A percentile compares a stretch with the other conserved stretches of the same genome.
phyloP scores from a whole-genome alignment of 2,329 filamentous ascomycete species.

The Penicillium sp. region DNA sequence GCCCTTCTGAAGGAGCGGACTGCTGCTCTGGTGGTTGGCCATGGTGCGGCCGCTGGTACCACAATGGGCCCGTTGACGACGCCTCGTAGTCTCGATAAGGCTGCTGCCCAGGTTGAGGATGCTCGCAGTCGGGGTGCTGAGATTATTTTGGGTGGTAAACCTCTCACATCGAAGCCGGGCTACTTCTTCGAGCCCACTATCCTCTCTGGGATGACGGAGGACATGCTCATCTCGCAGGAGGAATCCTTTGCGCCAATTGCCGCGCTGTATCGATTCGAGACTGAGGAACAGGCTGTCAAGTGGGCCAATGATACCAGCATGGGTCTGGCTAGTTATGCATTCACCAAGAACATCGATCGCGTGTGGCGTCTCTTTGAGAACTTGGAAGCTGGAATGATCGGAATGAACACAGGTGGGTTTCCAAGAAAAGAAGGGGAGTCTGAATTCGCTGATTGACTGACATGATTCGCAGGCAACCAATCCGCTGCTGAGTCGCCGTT shows the following conservation, averaged over 20 bases:
- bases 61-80: slow-evolving; percentile 61
- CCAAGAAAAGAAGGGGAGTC: no score
- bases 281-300: slow-evolving; percentile 60
- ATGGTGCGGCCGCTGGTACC: slow-evolving; percentile 52
- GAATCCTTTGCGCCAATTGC: slow-evolving; percentile 65
- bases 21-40: slow-evolving; percentile 55
- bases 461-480: slow-evolving; percentile 48
- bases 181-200: slow-evolving; percentile 71
- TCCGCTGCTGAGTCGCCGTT: slow-evolving; percentile 65
- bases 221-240: slow-evolving; percentile 57
- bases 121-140: slow-evolving; percentile 61
- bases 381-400: slow-evolving; percentile 67
- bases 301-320: slow-evolving; percentile 61
- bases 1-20: slow-evolving; percentile 53
- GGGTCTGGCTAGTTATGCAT: slow-evolving; percentile 64
- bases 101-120: slow-evolving; percentile 58
- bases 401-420: slow-evolving; percentile 56
- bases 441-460: not conserved
- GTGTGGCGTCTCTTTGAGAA: slow-evolving; percentile 64
- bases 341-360: slow-evolving; percentile 65
- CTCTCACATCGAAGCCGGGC: slow-evolving; percentile 50
- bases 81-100: slow-evolving; percentile 54
- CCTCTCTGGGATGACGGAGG: slow-evolving; percentile 55
- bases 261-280: slow-evolving; percentile 62
- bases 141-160: slow-evolving; percentile 57